phyloP scores from a whole-genome alignment of 1,284 basidiomycete genomes.

The Papiliotrema fonsecae region DNA sequence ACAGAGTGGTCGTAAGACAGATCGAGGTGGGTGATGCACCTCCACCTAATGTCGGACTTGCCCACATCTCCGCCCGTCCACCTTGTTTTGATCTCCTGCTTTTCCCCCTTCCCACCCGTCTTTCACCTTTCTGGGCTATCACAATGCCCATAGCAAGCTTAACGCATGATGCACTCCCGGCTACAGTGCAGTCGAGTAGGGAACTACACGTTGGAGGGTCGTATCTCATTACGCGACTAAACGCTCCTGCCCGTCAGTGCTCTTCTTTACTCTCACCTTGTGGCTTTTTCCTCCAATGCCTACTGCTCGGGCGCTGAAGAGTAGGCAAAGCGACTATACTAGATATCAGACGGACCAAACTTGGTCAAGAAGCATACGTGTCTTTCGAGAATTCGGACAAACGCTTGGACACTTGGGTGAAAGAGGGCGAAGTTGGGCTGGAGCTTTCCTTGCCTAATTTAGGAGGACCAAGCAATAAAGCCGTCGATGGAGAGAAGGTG shows the following conservation, averaged over 20 bases:
- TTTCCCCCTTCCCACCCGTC: no score
- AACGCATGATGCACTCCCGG: no score
- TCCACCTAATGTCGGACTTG: no score
- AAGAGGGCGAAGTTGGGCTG: constrained; percentile 38
- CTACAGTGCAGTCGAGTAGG: no score
- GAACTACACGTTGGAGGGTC: not conserved
- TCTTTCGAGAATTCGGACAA: constrained; percentile 55
- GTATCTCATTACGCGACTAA: not conserved
- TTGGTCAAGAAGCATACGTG: constrained; percentile 25
- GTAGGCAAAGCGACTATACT: constrained; percentile 17
- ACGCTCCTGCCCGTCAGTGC: not conserved
- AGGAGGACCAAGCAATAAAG: constrained; percentile 6
- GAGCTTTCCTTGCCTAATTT: constrained; percentile 7
- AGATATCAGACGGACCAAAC: constrained; percentile 13
- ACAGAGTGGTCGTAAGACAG: no score
- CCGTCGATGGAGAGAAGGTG: constrained; percentile 2
- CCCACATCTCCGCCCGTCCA: no score
- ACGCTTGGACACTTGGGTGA: constrained; percentile 70
- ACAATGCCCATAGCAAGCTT: no score
- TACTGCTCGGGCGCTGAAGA: not conserved
- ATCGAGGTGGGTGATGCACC: no score
- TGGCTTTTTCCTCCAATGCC: not conserved
- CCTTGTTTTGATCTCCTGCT: no score
- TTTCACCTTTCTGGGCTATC: no score
- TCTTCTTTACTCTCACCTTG: no score